Evolutionary conservation across 2,329 filamentous ascomycete species (phyloP).

Genomic region (Nothophoma quercina): DNA sequence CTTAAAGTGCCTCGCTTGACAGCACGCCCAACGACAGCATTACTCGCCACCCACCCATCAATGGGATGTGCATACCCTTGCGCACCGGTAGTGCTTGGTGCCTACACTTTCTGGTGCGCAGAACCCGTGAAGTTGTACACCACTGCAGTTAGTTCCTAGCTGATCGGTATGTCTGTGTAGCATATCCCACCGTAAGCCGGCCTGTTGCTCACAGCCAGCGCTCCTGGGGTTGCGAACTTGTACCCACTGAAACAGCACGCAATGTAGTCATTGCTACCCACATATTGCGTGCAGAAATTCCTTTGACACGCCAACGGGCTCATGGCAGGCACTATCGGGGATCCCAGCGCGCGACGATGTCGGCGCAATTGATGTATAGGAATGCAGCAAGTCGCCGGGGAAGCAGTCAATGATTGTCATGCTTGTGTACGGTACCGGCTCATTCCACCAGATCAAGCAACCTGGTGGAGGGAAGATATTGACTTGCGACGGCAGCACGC

Average conservation of each 20-base stretch:
- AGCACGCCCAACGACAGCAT: conserved; percentile 1
- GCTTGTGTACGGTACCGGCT: conserved; percentile 32
- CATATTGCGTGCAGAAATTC: conserved; percentile 30
- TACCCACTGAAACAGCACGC: conserved; percentile 35
- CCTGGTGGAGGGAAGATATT: conserved; percentile 31
- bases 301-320: conserved; percentile 35
- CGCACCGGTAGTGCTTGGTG: conserved; percentile 9
- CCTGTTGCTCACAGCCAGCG: neutral
- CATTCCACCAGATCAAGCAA: conserved; percentile 37
- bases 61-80: conserved; percentile 18
- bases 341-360: conserved; percentile 10
- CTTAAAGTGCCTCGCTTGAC: neutral
- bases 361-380: conserved; percentile 25
- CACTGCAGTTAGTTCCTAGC: conserved; percentile 4
- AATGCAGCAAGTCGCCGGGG: conserved; percentile 30
- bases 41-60: conserved; percentile 14
- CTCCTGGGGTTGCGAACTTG: conserved; percentile 2
- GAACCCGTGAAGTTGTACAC: conserved; percentile 6
- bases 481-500: conserved; percentile 24
- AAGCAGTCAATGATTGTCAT: conserved; percentile 32
- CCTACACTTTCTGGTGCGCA: conserved; percentile 1
- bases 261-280: conserved; percentile 29
- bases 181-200: conserved; percentile 19
- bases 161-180: conserved; percentile 8
- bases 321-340: conserved; percentile 34